Evolutionary conservation across 257 asterid species (phyloP).

Genomic region (Rehmannia glutinosa): DNA sequence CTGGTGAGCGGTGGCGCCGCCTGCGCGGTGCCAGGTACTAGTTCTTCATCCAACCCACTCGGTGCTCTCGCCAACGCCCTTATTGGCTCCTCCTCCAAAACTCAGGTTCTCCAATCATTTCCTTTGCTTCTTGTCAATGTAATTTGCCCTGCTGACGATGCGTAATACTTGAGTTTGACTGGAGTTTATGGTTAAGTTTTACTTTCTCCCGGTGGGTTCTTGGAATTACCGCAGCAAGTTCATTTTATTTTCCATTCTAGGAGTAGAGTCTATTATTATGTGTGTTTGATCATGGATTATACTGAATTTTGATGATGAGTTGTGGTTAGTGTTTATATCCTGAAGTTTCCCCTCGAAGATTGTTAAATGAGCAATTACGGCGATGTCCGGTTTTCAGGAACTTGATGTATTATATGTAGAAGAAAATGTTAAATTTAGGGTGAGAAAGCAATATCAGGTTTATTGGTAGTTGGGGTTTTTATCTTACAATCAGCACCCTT

Average conservation of each 20-base stretch:
- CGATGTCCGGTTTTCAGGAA: not conserved
- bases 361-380: not conserved
- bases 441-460: not conserved
- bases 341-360: not conserved
- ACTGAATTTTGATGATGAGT: not conserved
- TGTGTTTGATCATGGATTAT: conserved; percentile 2
- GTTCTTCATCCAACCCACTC: conserved; percentile 85
- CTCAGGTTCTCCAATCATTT: conserved; percentile 48
- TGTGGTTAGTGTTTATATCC: not conserved
- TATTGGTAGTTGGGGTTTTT: not conserved
- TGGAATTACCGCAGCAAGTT: not conserved
- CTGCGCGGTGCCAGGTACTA: conserved; percentile 84
- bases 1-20: conserved; percentile 83
- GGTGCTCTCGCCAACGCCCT: conserved; percentile 90
- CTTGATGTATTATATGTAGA: not conserved
- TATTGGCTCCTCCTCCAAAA: conserved; percentile 90
- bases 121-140: not conserved
- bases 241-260: not conserved
- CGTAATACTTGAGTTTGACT: not conserved
- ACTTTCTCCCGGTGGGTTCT: not conserved
- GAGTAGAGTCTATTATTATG: not conserved
- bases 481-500: not conserved
- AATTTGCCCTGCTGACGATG: not conserved
- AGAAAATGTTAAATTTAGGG: conserved; percentile 1
- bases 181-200: not conserved